Conservation (phyloP, 768 basidiomycete genomes). For the Naganishia friedmannii region DNA sequence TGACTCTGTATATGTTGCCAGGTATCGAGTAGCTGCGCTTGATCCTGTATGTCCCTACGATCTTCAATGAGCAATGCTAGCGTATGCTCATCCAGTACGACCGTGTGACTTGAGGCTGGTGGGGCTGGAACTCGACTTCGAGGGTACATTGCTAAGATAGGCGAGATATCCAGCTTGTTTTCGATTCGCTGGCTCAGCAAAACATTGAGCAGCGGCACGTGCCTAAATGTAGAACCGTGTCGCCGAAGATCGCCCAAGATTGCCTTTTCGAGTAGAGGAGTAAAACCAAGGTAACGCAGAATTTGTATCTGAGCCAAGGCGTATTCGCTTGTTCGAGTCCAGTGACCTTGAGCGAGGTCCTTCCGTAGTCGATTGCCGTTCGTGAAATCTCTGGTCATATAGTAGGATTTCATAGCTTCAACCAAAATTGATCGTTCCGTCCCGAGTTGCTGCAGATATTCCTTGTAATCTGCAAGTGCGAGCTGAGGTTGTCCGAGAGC, state of each 20-base stretch:
- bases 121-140: too few species aligned
- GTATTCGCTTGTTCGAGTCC: not conserved
- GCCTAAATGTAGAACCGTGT: not conserved
- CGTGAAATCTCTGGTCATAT: conserved; percentile 8
- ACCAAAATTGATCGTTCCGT: conserved; percentile 1
- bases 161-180: conserved; percentile 7
- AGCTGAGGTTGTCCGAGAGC: conserved; percentile 5
- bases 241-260: conserved; percentile 16
- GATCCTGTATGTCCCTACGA: not conserved
- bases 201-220: conserved; percentile 16
- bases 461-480: conserved; percentile 8
- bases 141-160: conserved; percentile 12
- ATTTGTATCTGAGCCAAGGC: not conserved
- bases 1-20: not conserved
- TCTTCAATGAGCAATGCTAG: conserved; percentile 16
- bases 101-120: not conserved
- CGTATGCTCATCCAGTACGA: conserved; percentile 7
- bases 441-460: conserved; percentile 5
- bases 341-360: not conserved
- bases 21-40: not conserved
- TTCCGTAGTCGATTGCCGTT: not conserved
- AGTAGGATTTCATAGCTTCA: conserved; percentile 19
- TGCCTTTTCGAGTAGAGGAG: conserved; percentile 10
- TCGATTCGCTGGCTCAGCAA: conserved; percentile 1
- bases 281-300: conserved; percentile 11